phyloP scores from a whole-genome alignment of 2,329 filamentous ascomycete genomes.

The Monosporascus sp. region DNA sequence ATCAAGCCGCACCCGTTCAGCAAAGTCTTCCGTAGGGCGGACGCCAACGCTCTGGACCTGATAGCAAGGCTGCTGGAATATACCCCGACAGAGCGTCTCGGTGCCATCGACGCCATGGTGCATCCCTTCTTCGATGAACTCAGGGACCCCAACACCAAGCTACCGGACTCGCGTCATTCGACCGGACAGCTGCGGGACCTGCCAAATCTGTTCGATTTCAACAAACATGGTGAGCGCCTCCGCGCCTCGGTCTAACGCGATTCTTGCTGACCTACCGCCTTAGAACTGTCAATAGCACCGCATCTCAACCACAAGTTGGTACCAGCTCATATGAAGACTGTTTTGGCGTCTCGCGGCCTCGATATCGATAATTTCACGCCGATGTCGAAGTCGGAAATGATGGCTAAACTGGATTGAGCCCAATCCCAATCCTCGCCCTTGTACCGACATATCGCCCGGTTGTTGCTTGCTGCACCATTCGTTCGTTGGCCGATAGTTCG shows the following conservation, averaged over 20 bases:
- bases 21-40: conserved; percentile 98
- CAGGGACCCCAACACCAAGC: conserved; percentile 80
- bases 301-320: conserved; percentile 84
- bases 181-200: conserved; percentile 75
- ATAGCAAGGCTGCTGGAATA: conserved; percentile 94
- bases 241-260: background rate
- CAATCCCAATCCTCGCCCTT: conserved; percentile 20
- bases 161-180: conserved; percentile 90
- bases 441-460: conserved; percentile 26
- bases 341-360: conserved; percentile 70
- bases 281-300: conserved; percentile 94
- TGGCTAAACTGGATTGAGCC: conserved; percentile 89
- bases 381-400: conserved; percentile 91
- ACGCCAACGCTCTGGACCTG: conserved; percentile 86
- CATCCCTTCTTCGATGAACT: conserved; percentile 99
- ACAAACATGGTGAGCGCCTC: conserved; percentile 70
- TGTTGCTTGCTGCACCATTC: conserved; percentile 25
- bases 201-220: conserved; percentile 87
- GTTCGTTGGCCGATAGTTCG: conserved; percentile 23
- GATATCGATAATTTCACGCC: conserved; percentile 94
- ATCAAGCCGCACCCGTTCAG: conserved; percentile 99
- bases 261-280: conserved; percentile 17
- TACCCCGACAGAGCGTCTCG: conserved; percentile 90
- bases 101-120: conserved; percentile 92
- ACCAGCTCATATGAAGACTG: conserved; percentile 71